Conservation (phyloP, 495 filamentous ascomycete species). For the Mytilinidion resinicola region DNA sequence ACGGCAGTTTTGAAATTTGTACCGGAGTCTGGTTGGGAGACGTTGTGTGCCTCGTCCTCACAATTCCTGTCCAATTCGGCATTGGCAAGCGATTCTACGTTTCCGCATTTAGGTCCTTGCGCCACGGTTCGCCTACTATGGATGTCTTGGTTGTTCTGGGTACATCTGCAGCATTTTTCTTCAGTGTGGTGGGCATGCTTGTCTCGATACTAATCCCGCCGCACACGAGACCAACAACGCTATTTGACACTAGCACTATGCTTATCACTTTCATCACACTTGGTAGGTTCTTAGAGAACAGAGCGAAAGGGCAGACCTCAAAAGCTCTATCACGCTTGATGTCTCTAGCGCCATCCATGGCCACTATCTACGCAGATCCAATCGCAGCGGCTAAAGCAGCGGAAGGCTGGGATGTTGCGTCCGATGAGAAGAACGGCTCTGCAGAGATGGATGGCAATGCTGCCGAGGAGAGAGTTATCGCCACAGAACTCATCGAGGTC, state of each 20-base stretch:
- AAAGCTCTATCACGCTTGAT: constrained; percentile 92
- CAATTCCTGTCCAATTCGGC: constrained; percentile 92
- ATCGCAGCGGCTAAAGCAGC: constrained; percentile 87
- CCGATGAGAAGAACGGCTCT: constrained; percentile 42
- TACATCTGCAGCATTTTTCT: constrained; percentile 97
- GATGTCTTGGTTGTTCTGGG: constrained; percentile 92
- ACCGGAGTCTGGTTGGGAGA: constrained; percentile 85
- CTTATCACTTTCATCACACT: constrained; percentile 93
- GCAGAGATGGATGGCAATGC: constrained; percentile 43
- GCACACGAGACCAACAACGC: constrained; percentile 71
- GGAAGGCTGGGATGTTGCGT: constrained; percentile 59
- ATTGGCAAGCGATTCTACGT: constrained; percentile 90
- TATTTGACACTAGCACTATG: constrained; percentile 99
- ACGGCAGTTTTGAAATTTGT: constrained; percentile 53
- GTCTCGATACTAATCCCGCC: constrained; percentile 64
- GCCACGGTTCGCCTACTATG: constrained; percentile 90
- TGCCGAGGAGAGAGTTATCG: constrained; percentile 75
- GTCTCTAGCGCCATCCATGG: constrained; percentile 93
- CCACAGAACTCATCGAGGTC: constrained; percentile 91
- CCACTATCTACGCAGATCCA: constrained; percentile 94
- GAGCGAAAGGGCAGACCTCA: constrained; percentile 93
- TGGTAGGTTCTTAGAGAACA: constrained; percentile 87
- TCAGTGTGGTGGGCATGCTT: constrained; percentile 82
- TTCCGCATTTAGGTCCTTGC: constrained; percentile 82
- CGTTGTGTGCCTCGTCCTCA: constrained; percentile 71